Conservation (phyloP, 169 alveolate genomes). For the Plasmodium malariae region DNA sequence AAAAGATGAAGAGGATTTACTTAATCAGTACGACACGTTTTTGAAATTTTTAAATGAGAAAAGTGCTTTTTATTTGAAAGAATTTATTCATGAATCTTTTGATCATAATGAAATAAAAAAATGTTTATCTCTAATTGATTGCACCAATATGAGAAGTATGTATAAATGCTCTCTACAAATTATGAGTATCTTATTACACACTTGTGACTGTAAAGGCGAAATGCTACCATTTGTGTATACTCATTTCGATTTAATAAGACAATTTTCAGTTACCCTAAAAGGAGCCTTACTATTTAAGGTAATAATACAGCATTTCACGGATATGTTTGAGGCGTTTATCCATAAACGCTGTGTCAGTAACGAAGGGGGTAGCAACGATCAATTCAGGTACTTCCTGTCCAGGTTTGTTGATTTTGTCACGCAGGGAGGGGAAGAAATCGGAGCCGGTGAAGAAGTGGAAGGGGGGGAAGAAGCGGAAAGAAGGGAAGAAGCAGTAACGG, state of each 20-base stretch:
- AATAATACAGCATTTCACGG: conserved; percentile 17
- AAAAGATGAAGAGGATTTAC: too few species aligned
- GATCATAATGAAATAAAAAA: conserved; percentile 12
- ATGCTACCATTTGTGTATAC: background rate
- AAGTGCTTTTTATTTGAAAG: conserved; percentile 1
- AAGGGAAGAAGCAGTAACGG: too few species aligned
- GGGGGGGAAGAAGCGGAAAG: too few species aligned
- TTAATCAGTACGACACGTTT: background rate
- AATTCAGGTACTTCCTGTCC: too few species aligned
- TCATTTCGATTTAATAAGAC: conserved; percentile 18
- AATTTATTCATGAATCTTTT: background rate
- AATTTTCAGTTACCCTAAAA: background rate
- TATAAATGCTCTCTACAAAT: conserved; percentile 15
- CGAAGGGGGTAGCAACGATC: background rate
- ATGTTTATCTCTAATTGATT: conserved; percentile 3
- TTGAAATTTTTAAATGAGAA: conserved; percentile 4
- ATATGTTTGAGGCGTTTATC: conserved; percentile 27
- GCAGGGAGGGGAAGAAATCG: too few species aligned
- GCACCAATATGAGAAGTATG: background rate
- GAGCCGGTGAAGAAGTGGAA: too few species aligned
- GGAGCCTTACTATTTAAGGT: conserved; percentile 21
- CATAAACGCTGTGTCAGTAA: background rate
- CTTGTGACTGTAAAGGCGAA: background rate
- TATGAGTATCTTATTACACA: conserved; percentile 13
- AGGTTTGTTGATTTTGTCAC: too few species aligned